Percentiles rank a stretch among this genome's conserved stretches.
phyloP scores from a whole-genome alignment of 345 rosid species.

The Salix purpurea region DNA sequence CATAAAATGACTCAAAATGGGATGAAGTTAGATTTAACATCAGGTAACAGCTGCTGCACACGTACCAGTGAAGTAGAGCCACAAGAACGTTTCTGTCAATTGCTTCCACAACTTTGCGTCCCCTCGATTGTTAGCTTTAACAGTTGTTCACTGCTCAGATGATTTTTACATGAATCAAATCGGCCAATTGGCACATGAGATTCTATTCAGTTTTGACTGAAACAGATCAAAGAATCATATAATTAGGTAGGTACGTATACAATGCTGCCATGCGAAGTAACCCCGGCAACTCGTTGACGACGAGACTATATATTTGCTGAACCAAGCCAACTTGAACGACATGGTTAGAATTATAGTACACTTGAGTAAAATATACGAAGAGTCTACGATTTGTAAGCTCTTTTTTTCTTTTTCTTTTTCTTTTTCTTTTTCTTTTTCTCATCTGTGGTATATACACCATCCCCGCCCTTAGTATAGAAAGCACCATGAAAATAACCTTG shows the following conservation, averaged over 20 bases:
- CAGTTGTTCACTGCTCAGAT: not conserved
- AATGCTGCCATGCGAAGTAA: not conserved
- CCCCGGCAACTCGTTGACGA: not conserved
- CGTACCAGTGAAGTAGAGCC: too few relatives aligned
- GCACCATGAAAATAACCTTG: not conserved
- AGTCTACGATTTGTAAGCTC: not conserved
- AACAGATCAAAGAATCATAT: slow-evolving; percentile 2
- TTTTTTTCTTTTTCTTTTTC: too few relatives aligned
- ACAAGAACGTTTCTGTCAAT: not conserved
- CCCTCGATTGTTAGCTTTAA: not conserved
- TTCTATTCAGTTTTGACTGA: not conserved
- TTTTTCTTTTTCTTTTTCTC: too few relatives aligned
- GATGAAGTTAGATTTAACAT: too few relatives aligned
- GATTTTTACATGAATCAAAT: not conserved
- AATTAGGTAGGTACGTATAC: not conserved
- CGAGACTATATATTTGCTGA: not conserved
- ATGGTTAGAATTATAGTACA: not conserved
- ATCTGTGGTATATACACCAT: not conserved
- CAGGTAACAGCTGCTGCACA: too few relatives aligned
- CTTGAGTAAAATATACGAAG: not conserved
- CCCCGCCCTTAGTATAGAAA: not conserved
- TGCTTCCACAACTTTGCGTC: not conserved
- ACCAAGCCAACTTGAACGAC: not conserved
- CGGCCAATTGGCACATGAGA: not conserved
- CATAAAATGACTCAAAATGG: too few relatives aligned